A percentile compares a stretch with the other conserved stretches of the same genome.
These are phyloP conservation scores for Populus hybrid DNA, from an alignment of 441 rosid genomes.

Conservation along the genomic window DNA sequence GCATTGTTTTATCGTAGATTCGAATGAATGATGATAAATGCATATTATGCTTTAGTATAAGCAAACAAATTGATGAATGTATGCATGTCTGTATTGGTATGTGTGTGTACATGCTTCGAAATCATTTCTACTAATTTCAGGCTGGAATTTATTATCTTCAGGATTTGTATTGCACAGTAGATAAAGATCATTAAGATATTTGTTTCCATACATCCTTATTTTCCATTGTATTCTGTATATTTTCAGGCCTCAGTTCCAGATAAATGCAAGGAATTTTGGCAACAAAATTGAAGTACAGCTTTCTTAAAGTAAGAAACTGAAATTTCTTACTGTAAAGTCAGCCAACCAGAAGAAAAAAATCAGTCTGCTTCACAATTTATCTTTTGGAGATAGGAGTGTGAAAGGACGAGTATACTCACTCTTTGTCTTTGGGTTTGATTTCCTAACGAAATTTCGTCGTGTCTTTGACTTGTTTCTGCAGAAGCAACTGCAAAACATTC, in stretches of 20 bases:
- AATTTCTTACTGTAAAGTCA: not conserved
- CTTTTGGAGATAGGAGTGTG: not conserved
- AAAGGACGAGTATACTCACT: conserved; percentile 41
- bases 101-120: not conserved
- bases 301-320: not conserved
- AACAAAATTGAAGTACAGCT: no score
- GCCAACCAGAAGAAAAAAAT: not conserved
- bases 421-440: conserved; percentile 31
- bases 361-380: not conserved
- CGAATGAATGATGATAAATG: not conserved
- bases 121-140: not conserved
- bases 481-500: conserved; percentile 28
- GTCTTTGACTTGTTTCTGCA: conserved; percentile 28
- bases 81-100: not conserved
- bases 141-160: not conserved
- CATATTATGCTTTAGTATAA: no score
- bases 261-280: no score
- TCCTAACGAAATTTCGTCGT: conserved; percentile 23
- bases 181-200: not conserved
- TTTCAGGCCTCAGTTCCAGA: no score
- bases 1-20: not conserved
- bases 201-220: not conserved
- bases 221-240: no score
- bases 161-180: not conserved
- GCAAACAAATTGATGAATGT: not conserved